These are phyloP conservation scores for Microglena sp. DNA, from an alignment of 139 green algal genomes.

Conservation along the genomic window DNA sequence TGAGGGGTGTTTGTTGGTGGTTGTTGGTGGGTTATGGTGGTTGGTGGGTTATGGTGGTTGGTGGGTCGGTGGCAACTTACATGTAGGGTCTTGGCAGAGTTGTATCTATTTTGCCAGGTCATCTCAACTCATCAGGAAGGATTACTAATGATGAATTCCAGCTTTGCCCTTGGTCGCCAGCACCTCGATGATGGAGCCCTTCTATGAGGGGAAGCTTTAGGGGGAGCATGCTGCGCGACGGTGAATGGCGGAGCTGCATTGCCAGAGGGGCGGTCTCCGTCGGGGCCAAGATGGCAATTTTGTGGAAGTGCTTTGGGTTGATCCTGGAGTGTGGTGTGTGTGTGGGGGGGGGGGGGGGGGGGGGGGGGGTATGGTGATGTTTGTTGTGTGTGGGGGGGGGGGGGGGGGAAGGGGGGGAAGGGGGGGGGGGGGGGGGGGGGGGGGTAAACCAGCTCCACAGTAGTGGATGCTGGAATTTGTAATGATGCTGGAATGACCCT, in stretches of 20 bases:
- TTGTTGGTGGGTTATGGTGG: no score
- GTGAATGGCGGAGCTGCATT: conserved; percentile 30
- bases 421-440: no score
- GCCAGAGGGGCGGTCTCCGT: conserved; percentile 14
- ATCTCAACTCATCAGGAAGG: conserved; percentile 20
- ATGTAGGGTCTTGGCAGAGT: conserved; percentile 20
- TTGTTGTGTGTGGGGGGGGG: no score
- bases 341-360: no score
- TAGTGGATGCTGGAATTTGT: no score
- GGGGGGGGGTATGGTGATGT: no score
- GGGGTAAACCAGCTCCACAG: no score
- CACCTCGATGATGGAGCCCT: conserved; percentile 20
- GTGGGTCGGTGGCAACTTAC: no score
- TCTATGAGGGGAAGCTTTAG: conserved; percentile 22
- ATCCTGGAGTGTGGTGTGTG: conserved; percentile 21
- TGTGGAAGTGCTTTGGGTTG: conserved; percentile 22
- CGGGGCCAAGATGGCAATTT: conserved; percentile 12
- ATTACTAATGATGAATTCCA: conserved; percentile 22
- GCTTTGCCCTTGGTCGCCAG: conserved; percentile 2
- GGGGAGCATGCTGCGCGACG: conserved; percentile 16
- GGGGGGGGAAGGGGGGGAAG: no score
- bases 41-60: no score
- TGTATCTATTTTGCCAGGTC: conserved; percentile 22
- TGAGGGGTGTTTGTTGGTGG: no score
- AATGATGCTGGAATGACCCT: no score